phyloP scores from a whole-genome alignment of 2,329 filamentous ascomycete genomes.

The Cytospora mali region DNA sequence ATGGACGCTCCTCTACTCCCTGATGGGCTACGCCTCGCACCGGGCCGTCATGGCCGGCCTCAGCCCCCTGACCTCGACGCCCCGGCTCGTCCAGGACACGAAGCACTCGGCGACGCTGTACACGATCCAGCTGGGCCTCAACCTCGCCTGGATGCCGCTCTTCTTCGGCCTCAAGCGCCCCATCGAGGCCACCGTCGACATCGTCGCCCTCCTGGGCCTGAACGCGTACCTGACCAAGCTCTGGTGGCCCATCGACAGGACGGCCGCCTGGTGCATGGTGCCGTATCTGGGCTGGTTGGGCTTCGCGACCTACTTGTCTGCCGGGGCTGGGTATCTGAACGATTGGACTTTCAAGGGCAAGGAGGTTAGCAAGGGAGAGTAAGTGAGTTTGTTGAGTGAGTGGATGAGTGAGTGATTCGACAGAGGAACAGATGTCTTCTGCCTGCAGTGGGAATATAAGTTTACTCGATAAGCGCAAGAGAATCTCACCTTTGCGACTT shows the following conservation, averaged over 20 bases:
- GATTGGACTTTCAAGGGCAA: constrained; percentile 60
- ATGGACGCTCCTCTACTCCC: constrained; percentile 68
- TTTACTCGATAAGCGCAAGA: not conserved
- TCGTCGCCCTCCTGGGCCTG: constrained; percentile 70
- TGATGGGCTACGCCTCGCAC: constrained; percentile 90
- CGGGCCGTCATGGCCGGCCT: constrained; percentile 70
- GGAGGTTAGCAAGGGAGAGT: constrained; percentile 33
- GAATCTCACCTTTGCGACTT: not conserved
- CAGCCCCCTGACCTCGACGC: constrained; percentile 54
- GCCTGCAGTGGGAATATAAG: not conserved
- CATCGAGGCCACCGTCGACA: constrained; percentile 73
- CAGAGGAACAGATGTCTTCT: not conserved
- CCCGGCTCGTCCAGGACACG: constrained; percentile 57
- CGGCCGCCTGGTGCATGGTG: constrained; percentile 72
- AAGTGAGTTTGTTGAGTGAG: not conserved
- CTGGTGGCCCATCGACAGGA: constrained; percentile 74
- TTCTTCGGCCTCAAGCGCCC: constrained; percentile 83
- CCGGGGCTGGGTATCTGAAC: constrained; percentile 69
- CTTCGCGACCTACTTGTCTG: constrained; percentile 85
- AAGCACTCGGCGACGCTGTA: constrained; percentile 78
- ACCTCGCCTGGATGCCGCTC: constrained; percentile 87
- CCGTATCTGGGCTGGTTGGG: constrained; percentile 86
- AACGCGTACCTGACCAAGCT: constrained; percentile 74
- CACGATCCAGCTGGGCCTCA: constrained; percentile 81
- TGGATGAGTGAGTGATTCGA: not conserved